Base-by-base conservation (phyloP, 352 stramenopile genomes). In the Globisporangium ultimum region DNA sequence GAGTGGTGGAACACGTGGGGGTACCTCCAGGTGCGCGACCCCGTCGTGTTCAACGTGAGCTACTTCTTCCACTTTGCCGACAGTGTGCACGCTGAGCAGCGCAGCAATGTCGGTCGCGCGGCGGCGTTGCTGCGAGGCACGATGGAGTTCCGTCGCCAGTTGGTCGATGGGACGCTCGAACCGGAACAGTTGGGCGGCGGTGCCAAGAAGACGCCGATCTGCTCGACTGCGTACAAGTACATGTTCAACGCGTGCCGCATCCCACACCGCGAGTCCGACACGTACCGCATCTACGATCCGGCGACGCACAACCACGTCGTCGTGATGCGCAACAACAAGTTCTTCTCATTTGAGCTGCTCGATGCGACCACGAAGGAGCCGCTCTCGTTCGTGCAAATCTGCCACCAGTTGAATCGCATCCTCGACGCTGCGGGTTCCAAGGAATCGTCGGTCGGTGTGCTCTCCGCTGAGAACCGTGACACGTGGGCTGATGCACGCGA, bases 171-270 rank as follows among this genome's bases (percentile, higher is more conserved):
- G 21, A 70, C 68, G 49, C 67, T 98, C 9, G 80, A 90, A 58
- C 77, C 88, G 4, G 94, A 98, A 61, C 90, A 78, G 42, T 83
- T 98, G 24, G 24, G 24, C 5, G 24, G 24, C 14, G 92, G 95
- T 36, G 74, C 80, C 46, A 91, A 92, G 51, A 88, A 96, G 58
- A 97, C 80, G 46, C 91, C 92, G 5, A 63, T 98, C 14, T 98
- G 93, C 70, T 84, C 89, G 4, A 96, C 85, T 3, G 88, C 89
- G 32, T 97, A 96, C 79, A 97, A 96, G 78, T 97, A 95, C 78
- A 96, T 97, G 85, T 97, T 99, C 75, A 98, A 98, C 72, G 87
- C 92, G 1, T 98, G 91, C 68, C 86, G 95, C 48, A 91, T 98
- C 61, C 96, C 96, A 24, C 80, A 61, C 36, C 76, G 78, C 20